Conservation (phyloP, 805 yeast genomes). For the Barnettozyma sp. region DNA sequence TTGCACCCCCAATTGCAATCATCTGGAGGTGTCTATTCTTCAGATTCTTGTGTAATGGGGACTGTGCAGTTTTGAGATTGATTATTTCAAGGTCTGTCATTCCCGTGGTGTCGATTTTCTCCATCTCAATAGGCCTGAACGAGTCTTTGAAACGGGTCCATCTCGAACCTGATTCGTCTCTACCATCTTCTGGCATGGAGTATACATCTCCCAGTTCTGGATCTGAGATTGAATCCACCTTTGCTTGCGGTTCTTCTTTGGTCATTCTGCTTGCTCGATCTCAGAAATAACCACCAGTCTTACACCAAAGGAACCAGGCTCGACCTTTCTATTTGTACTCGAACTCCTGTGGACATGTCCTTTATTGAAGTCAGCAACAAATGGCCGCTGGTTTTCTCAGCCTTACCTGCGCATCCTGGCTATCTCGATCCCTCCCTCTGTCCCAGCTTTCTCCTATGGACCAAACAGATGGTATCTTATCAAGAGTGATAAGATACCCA, state of each 20-base stretch:
- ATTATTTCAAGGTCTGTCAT: constrained; percentile 40
- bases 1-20: constrained; percentile 80
- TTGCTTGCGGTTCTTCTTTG: constrained; percentile 2
- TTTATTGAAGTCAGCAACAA: too few species aligned
- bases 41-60: constrained; percentile 31
- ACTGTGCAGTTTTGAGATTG: constrained; percentile 23
- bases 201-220: constrained; percentile 20
- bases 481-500: too few species aligned
- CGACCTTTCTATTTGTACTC: too few species aligned
- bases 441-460: too few species aligned
- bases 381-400: too few species aligned
- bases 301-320: too few species aligned
- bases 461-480: too few species aligned
- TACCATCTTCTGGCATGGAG: constrained; percentile 14
- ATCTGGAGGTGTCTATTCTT: constrained; percentile 56
- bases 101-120: constrained; percentile 14
- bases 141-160: constrained; percentile 20
- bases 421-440: too few species aligned
- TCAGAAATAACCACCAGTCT: too few species aligned
- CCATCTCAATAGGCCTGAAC: constrained; percentile 12
- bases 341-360: too few species aligned
- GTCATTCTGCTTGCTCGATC: too few species aligned
- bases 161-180: constrained; percentile 5
- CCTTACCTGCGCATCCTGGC: too few species aligned
- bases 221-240: constrained; percentile 12